Percentiles rank a stretch among this genome's conserved stretches.
Evolutionary conservation across 148 eudicot species (phyloP).

Genomic region (Polygonum aviculare): DNA sequence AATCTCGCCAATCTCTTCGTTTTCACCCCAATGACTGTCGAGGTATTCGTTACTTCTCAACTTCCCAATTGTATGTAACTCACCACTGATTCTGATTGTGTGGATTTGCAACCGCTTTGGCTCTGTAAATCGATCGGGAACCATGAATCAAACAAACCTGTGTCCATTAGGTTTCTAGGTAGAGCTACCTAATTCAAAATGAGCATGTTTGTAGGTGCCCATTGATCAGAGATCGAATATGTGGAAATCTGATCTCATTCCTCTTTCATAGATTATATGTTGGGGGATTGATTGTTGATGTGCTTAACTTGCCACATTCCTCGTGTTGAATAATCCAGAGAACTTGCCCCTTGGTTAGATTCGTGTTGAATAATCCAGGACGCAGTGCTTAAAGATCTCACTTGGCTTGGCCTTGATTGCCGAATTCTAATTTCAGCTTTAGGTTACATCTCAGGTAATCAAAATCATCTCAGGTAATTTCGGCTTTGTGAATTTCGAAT

Average conservation of each 20-base stretch:
- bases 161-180: not conserved
- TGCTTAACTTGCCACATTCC: too few species aligned
- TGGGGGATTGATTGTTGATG: too few species aligned
- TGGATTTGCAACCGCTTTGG: not conserved
- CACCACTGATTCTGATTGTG: not conserved
- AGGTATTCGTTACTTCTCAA: slow-evolving; percentile 30
- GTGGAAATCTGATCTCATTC: too few species aligned
- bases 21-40: slow-evolving; percentile 88
- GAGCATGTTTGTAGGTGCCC: not conserved
- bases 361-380: slow-evolving; percentile 17
- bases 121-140: not conserved
- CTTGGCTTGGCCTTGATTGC: slow-evolving; percentile 92
- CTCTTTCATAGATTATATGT: not conserved
- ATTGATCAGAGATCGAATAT: not conserved
- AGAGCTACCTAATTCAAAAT: not conserved
- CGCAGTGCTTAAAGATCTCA: slow-evolving; percentile 72
- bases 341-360: slow-evolving; percentile 23
- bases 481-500: not conserved
- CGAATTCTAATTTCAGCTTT: not conserved
- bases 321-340: slow-evolving; percentile 47
- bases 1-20: slow-evolving; percentile 76
- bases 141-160: not conserved
- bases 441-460: not conserved
- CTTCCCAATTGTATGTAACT: not conserved
- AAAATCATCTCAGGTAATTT: not conserved